Evolutionary conservation across 2,329 filamentous ascomycete genomes (phyloP).

Genomic region (Trichoderma arundinaceum): DNA sequence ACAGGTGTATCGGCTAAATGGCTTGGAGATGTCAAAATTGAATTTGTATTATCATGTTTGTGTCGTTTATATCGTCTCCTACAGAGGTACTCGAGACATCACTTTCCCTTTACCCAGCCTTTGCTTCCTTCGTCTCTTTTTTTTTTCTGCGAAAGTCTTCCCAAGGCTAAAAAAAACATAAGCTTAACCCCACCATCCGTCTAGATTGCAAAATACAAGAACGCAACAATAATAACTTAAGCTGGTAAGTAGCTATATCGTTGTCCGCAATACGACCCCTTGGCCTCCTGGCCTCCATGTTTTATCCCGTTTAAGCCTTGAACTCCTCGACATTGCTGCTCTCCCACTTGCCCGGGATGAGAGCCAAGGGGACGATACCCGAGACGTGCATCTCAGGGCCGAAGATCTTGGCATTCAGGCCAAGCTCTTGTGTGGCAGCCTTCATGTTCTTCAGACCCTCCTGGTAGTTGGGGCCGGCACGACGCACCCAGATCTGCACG

Average conservation of each 20-base stretch:
- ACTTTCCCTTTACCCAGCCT: constrained; percentile 29
- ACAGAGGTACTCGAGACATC: constrained; percentile 22
- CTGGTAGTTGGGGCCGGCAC: constrained; percentile 95
- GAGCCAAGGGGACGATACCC: constrained; percentile 92
- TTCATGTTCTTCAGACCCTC: constrained; percentile 99
- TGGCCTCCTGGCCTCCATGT: constrained; percentile 33
- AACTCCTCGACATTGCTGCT: constrained; percentile 67
- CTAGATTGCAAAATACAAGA: constrained; percentile 46
- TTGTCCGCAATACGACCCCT: constrained; percentile 33
- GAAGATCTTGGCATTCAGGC: constrained; percentile 71
- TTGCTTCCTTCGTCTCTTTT: constrained; percentile 14
- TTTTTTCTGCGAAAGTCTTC: constrained; percentile 26
- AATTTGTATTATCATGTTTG: constrained; percentile 32
- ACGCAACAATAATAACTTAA: constrained; percentile 37
- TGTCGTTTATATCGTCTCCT: constrained; percentile 28
- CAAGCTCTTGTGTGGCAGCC: constrained; percentile 89
- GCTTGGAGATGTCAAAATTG: constrained; percentile 15
- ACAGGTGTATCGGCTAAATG: constrained; percentile 18
- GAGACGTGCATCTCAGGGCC: constrained; percentile 92
- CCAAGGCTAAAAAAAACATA: constrained; percentile 27
- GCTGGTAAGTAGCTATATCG: constrained; percentile 21
- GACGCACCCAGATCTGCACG: constrained; percentile 93
- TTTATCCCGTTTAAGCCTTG: constrained; percentile 51
- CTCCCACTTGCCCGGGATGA: constrained; percentile 70
- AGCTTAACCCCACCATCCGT: constrained; percentile 39